Conservation (phyloP, 2,329 filamentous ascomycete genomes). For the Colletotrichum karsti region DNA sequence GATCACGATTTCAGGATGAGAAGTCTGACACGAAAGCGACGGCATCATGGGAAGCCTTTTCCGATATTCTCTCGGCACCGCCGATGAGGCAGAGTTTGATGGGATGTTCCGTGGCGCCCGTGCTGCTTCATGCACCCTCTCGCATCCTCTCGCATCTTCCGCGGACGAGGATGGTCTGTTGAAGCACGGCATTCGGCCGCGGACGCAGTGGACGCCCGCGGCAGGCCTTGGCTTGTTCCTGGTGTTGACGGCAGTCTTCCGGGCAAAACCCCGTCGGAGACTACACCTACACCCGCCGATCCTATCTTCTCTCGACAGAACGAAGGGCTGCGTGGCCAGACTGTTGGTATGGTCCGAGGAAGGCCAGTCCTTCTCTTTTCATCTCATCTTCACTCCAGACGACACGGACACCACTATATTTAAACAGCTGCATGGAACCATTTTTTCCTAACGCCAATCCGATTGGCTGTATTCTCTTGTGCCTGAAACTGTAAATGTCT, state of each 20-base stretch:
- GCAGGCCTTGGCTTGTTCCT: too few relatives aligned
- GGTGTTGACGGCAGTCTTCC: too few relatives aligned
- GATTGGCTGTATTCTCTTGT: background rate
- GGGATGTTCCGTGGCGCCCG: background rate
- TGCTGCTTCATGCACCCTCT: background rate
- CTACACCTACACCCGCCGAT: too few relatives aligned
- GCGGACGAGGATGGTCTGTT: background rate
- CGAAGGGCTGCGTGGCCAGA: too few relatives aligned
- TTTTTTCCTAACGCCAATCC: background rate
- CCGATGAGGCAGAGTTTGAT: background rate
- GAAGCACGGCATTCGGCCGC: background rate
- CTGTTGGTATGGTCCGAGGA: too few relatives aligned
- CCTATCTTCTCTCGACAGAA: too few relatives aligned
- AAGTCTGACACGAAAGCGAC: background rate
- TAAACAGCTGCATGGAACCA: background rate
- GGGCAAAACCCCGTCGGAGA: too few relatives aligned
- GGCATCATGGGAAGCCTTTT: background rate
- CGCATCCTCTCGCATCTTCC: background rate
- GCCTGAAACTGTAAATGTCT: background rate
- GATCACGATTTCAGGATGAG: too few relatives aligned
- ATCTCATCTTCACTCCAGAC: background rate
- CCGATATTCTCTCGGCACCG: background rate
- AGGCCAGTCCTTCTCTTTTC: background rate
- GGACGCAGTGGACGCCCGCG: background rate
- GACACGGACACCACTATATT: background rate